These are phyloP conservation scores for Xylaria scruposa DNA, from an alignment of 495 filamentous ascomycete genomes.

Conservation along the genomic window DNA sequence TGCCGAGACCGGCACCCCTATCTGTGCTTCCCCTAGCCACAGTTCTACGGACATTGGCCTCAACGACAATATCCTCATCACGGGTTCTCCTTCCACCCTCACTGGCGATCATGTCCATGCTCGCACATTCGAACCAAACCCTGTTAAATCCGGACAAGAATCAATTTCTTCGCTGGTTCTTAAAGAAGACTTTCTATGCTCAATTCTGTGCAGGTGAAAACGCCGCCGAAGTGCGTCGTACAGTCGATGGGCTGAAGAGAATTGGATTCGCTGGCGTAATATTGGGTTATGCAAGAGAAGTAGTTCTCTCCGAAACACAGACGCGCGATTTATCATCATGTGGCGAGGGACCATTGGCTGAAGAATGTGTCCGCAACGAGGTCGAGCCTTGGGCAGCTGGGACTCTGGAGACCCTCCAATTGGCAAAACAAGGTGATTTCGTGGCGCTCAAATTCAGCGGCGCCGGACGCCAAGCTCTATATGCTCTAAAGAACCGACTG, in stretches of 20 bases:
- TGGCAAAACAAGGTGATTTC: slow-evolving; percentile 79
- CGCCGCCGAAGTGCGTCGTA: slow-evolving; percentile 62
- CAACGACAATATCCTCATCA: slow-evolving; percentile 81
- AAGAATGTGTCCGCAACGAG: slow-evolving; percentile 61
- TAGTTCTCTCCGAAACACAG: slow-evolving; percentile 64
- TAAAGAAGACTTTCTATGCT: slow-evolving; percentile 81
- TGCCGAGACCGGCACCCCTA: slow-evolving; percentile 58
- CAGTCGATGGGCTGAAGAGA: slow-evolving; percentile 63
- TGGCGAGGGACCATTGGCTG: slow-evolving; percentile 41
- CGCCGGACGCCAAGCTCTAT: slow-evolving; percentile 79
- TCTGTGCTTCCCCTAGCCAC: slow-evolving; percentile 74
- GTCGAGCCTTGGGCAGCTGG: slow-evolving; percentile 76
- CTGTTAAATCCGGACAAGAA: slow-evolving; percentile 65
- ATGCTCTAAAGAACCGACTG: slow-evolving; percentile 62
- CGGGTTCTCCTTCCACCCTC: slow-evolving; percentile 72
- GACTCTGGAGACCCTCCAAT: slow-evolving; percentile 75
- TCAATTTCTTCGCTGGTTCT: slow-evolving; percentile 59
- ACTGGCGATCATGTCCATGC: slow-evolving; percentile 68
- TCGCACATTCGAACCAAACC: slow-evolving; percentile 71
- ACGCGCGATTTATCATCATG: slow-evolving; percentile 46
- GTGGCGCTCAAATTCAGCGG: slow-evolving; percentile 93
- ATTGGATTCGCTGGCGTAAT: slow-evolving; percentile 81
- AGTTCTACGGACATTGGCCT: slow-evolving; percentile 79
- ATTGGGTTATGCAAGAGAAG: slow-evolving; percentile 77
- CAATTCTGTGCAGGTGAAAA: slow-evolving; percentile 86